These are phyloP conservation scores for Rubroshorea leprosula DNA, from an alignment of 345 rosid genomes.

Conservation along the genomic window DNA sequence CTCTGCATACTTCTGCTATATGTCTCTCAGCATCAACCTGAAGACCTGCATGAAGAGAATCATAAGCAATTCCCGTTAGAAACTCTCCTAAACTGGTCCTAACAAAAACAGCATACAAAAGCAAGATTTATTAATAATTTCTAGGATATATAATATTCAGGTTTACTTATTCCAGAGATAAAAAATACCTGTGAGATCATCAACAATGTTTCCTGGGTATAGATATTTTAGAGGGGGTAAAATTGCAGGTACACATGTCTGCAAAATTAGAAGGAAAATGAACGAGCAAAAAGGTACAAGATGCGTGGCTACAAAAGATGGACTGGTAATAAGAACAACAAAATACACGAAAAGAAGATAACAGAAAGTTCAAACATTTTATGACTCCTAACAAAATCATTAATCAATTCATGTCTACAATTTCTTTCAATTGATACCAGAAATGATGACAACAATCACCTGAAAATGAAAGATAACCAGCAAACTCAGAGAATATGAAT, in stretches of 20 bases:
- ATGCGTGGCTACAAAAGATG: background rate
- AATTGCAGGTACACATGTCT: conserved; percentile 90
- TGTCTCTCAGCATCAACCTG: conserved; percentile 56
- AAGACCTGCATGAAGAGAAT: conserved; percentile 41
- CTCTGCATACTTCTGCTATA: conserved; percentile 42
- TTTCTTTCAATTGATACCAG: background rate
- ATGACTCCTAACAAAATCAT: background rate
- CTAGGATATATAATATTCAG: background rate
- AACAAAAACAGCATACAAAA: background rate
- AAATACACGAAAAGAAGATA: background rate
- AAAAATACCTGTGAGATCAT: conserved; percentile 64
- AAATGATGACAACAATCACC: conserved; percentile 29
- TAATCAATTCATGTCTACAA: background rate
- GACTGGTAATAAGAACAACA: background rate
- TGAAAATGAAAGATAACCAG: conserved; percentile 92
- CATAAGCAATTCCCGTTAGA: conserved; percentile 1
- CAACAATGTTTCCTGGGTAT: conserved; percentile 62
- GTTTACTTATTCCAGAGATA: conserved; percentile 1
- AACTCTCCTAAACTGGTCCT: background rate
- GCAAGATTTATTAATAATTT: background rate
- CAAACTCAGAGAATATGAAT: conserved; percentile 78
- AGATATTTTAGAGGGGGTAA: conserved; percentile 73
- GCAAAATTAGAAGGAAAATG: conserved; percentile 15
- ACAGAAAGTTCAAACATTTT: background rate
- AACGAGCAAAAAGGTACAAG: background rate